Evolutionary conservation across 345 rosid genomes (phyloP).

Genomic region (Lumnitzera racemosa): DNA sequence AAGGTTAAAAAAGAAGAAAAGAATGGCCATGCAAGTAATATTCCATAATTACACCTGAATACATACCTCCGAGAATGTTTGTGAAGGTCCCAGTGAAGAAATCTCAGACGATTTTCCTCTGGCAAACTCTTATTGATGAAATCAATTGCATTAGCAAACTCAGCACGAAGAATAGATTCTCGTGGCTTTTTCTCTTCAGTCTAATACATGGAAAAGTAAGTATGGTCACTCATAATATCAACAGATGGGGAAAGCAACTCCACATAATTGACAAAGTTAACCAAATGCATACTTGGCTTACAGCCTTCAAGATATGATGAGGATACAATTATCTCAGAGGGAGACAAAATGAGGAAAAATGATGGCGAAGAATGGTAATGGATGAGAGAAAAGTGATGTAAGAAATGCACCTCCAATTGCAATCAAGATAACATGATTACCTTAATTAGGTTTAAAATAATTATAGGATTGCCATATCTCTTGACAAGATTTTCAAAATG

Average conservation of each 20-base stretch:
- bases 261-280: no score
- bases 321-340: no score
- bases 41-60: constrained; percentile 2
- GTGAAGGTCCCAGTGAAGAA: constrained; percentile 91
- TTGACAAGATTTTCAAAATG: constrained; percentile 86
- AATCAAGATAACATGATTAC: constrained; percentile 21
- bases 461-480: constrained; percentile 94
- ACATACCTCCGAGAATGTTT: constrained; percentile 74
- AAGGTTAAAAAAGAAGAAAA: constrained; percentile 7
- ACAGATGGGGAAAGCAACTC: no score
- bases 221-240: not conserved
- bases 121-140: constrained; percentile 80
- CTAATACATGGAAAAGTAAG: constrained; percentile 20
- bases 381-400: not conserved
- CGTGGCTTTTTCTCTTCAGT: constrained; percentile 75
- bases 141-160: constrained; percentile 96
- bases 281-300: no score
- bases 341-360: no score
- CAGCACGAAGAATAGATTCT: constrained; percentile 85
- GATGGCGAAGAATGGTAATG: no score
- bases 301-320: no score
- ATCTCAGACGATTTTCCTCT: constrained; percentile 64
- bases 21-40: not conserved
- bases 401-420: not conserved
- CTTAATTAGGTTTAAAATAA: constrained; percentile 91